Evolutionary conservation across 495 filamentous ascomycete species (phyloP).

Genomic region (Haplographium delicatum): DNA sequence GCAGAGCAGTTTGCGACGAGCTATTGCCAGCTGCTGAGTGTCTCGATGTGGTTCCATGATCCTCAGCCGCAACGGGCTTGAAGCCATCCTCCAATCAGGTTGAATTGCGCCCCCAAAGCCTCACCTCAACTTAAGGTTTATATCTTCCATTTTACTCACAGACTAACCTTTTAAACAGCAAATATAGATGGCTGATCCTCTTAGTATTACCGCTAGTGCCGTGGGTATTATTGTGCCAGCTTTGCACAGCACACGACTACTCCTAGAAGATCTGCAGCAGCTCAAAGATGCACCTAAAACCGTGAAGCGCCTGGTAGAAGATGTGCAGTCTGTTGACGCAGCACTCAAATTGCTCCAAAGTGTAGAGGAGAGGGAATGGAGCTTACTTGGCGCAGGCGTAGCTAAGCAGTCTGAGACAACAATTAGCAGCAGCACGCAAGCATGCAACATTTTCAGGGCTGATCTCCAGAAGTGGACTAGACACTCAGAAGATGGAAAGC

Average conservation of each 20-base stretch:
- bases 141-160: constrained; percentile 7
- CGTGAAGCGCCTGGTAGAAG: constrained; percentile 28
- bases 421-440: constrained; percentile 26
- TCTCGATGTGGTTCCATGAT: constrained; percentile 7
- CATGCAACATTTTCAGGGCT: constrained; percentile 32
- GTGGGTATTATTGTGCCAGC: constrained; percentile 34
- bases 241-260: constrained; percentile 32
- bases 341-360: constrained; percentile 31
- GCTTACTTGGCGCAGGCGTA: constrained; percentile 30
- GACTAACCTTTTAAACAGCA: constrained; percentile 22
- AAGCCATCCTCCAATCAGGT: constrained; percentile 8
- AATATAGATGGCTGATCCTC: constrained; percentile 34
- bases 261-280: constrained; percentile 33
- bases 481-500: constrained; percentile 32
- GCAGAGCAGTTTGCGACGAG: constrained; percentile 15
- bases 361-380: constrained; percentile 32
- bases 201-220: constrained; percentile 33
- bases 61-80: constrained; percentile 14
- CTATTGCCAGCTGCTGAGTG: constrained; percentile 9
- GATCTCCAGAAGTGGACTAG: constrained; percentile 34
- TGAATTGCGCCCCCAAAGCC: constrained; percentile 9
- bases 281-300: constrained; percentile 35
- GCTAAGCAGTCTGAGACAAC: constrained; percentile 27
- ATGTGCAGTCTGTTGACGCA: constrained; percentile 29
- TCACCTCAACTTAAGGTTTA: constrained; percentile 12